phyloP scores from a whole-genome alignment of 257 asterid species.

The Scutellaria barbata region DNA sequence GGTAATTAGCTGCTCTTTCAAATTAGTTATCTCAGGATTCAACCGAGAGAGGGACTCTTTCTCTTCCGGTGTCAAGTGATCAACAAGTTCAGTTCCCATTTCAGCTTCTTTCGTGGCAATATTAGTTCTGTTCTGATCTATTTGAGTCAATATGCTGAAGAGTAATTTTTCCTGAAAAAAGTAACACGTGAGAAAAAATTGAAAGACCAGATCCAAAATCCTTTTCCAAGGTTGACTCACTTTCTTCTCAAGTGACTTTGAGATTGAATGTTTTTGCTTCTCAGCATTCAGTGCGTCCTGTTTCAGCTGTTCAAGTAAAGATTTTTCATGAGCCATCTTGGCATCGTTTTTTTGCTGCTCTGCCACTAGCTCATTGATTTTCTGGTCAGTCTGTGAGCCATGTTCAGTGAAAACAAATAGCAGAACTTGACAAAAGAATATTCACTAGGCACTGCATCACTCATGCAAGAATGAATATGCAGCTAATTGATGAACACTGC shows the following conservation, averaged over 20 bases:
- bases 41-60: constrained; percentile 78
- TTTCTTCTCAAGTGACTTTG: constrained; percentile 85
- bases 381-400: constrained; percentile 83
- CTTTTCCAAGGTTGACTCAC: constrained; percentile 45
- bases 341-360: constrained; percentile 99
- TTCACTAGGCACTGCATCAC: not conserved
- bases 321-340: constrained; percentile 89
- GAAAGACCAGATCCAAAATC: constrained; percentile 17
- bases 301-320: constrained; percentile 79
- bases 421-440: constrained; percentile 25
- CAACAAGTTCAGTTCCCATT: constrained; percentile 96
- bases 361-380: constrained; percentile 85
- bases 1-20: constrained; percentile 73
- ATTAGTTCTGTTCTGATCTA: constrained; percentile 85
- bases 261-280: constrained; percentile 79
- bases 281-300: constrained; percentile 79
- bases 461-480: constrained; percentile 24
- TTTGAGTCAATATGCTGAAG: constrained; percentile 73
- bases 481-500: not conserved
- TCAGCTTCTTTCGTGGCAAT: constrained; percentile 81
- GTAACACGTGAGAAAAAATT: constrained; percentile 20
- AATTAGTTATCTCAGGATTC: constrained; percentile 85
- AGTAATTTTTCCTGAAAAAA: constrained; percentile 82
- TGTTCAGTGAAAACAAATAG: constrained; percentile 65
- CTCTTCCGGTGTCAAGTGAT: constrained; percentile 94